Conservation (phyloP, 2,329 filamentous ascomycete genomes). For the Diaporthe humulicola region DNA sequence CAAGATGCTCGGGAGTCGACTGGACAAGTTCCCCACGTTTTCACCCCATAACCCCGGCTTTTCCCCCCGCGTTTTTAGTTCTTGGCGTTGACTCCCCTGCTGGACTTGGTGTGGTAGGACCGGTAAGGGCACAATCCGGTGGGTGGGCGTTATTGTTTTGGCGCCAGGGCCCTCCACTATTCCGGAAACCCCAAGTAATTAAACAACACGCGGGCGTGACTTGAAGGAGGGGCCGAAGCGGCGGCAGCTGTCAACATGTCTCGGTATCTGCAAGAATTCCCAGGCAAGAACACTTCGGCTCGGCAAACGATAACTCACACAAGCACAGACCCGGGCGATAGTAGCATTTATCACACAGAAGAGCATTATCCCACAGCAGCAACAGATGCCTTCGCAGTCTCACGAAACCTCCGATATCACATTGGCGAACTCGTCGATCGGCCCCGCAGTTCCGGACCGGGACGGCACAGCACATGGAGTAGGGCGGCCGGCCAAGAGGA, state of each 20-base stretch:
- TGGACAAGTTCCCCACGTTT: too few species aligned
- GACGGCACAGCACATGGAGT: neutral
- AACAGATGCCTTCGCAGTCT: neutral
- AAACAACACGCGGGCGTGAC: neutral
- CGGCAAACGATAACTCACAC: neutral
- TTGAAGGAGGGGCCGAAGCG: slow-evolving; percentile 1
- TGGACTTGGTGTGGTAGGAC: too few species aligned
- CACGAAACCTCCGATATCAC: neutral
- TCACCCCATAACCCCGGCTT: too few species aligned
- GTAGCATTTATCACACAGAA: neutral
- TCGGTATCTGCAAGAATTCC: neutral
- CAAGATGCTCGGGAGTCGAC: neutral
- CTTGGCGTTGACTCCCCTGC: too few species aligned
- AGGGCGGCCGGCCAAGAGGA: slow-evolving; percentile 38
- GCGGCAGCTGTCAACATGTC: neutral
- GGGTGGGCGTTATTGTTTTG: neutral
- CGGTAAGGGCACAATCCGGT: too few species aligned
- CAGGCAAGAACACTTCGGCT: neutral
- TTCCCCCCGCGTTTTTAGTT: too few species aligned
- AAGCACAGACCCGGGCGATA: neutral
- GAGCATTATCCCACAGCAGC: neutral
- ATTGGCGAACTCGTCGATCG: neutral
- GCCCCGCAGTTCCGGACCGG: neutral
- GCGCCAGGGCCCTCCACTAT: neutral
- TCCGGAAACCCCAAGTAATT: neutral